Conservation (phyloP, 2,329 filamentous ascomycete genomes). For the Aspergillus versicolor region DNA sequence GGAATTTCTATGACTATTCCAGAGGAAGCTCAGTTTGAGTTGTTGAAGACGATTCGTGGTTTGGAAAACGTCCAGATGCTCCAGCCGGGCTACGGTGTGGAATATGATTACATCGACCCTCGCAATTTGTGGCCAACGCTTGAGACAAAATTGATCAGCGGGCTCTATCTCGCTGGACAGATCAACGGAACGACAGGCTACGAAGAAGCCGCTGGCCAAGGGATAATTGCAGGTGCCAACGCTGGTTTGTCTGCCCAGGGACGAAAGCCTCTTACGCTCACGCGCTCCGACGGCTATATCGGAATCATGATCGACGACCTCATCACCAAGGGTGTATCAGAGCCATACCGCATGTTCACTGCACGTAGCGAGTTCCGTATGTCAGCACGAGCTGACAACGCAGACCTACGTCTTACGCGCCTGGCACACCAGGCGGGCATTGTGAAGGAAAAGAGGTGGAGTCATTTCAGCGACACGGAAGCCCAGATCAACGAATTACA, state of each 20-base stretch:
- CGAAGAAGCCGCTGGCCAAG: conserved; percentile 94
- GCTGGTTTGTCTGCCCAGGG: conserved; percentile 76
- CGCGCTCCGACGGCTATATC: conserved; percentile 88
- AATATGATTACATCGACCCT: conserved; percentile 98
- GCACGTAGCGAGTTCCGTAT: conserved; percentile 93
- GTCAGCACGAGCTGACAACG: conserved; percentile 88
- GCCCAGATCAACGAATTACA: conserved; percentile 68
- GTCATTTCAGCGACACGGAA: conserved; percentile 63
- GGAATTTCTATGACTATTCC: conserved; percentile 97
- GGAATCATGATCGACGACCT: conserved; percentile 99
- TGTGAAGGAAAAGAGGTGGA: conserved; percentile 77
- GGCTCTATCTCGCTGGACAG: conserved; percentile 89
- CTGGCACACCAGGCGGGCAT: conserved; percentile 75
- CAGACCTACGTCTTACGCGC: conserved; percentile 79
- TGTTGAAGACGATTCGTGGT: conserved; percentile 83
- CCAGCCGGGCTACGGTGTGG: conserved; percentile 93
- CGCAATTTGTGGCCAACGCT: conserved; percentile 82
- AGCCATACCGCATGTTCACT: conserved; percentile 98
- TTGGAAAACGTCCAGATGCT: conserved; percentile 89
- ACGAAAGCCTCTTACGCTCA: conserved; percentile 65
- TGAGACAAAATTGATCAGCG: conserved; percentile 87
- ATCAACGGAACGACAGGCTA: conserved; percentile 99
- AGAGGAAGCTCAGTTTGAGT: conserved; percentile 76
- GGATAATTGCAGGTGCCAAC: conserved; percentile 89
- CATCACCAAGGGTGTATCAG: conserved; percentile 92